Evolutionary conservation across 352 stramenopile species (phyloP).

Genomic region (Aphanomyces astaci): DNA sequence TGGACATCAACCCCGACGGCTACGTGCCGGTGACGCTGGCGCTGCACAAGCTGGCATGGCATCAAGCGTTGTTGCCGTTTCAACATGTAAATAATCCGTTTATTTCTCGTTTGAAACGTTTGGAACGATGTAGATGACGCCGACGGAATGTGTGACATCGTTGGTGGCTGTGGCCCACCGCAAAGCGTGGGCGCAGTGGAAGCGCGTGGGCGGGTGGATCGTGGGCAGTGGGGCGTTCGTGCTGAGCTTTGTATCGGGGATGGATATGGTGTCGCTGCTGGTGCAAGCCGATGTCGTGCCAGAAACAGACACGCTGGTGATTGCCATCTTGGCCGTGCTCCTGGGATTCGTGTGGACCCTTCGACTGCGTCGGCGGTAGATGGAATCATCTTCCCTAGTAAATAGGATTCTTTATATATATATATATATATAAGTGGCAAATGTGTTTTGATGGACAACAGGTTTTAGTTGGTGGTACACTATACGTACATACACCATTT

Average conservation of each 20-base stretch:
- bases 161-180: neutral
- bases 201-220: neutral
- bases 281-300: constrained; percentile 14
- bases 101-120: too few species aligned
- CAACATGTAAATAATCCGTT: too few species aligned
- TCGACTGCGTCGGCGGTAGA: neutral
- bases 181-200: constrained; percentile 5
- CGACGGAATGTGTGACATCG: neutral
- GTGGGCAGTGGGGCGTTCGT: neutral
- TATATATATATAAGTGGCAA: too few species aligned
- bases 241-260: constrained; percentile 14
- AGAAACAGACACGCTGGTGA: constrained; percentile 10
- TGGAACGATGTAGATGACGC: constrained; percentile 14
- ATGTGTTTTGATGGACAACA: too few species aligned
- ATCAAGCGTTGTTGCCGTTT: constrained; percentile 42
- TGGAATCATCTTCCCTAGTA: too few species aligned
- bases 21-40: constrained; percentile 73
- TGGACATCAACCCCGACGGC: constrained; percentile 61
- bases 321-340: neutral
- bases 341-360: constrained; percentile 3
- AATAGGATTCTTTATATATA: too few species aligned
- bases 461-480: too few species aligned
- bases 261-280: constrained; percentile 12
- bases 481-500: too few species aligned
- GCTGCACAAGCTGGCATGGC: constrained; percentile 66